phyloP scores from a whole-genome alignment of 306 rosid genomes.

The Cucumis cinereus region DNA sequence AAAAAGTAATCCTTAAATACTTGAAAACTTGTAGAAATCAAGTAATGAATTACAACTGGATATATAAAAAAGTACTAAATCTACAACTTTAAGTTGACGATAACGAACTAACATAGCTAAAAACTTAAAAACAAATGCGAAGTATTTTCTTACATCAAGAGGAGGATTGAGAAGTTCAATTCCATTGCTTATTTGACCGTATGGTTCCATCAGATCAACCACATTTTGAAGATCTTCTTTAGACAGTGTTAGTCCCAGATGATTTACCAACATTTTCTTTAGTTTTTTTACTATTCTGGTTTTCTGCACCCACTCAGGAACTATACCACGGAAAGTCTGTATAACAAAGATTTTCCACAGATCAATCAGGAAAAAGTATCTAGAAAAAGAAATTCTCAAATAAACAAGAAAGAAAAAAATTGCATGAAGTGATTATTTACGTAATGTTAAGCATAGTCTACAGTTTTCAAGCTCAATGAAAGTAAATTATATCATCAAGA shows the following conservation, averaged over 20 bases:
- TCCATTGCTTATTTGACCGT: constrained; percentile 96
- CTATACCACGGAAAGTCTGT: constrained; percentile 67
- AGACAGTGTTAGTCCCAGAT: constrained; percentile 71
- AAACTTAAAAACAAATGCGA: not conserved
- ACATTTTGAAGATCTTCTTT: constrained; percentile 69
- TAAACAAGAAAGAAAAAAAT: not conserved
- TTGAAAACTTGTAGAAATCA: not conserved
- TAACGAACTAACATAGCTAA: not conserved
- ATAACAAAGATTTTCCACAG: constrained; percentile 15
- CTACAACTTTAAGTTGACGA: not conserved
- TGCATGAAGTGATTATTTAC: not conserved
- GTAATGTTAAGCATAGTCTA: not conserved
- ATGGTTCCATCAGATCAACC: constrained; percentile 95
- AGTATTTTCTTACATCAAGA: constrained; percentile 54
- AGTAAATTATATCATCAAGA: not conserved
- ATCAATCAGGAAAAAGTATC: constrained; percentile 10
- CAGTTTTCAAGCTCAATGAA: not conserved
- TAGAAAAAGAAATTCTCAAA: constrained; percentile 5
- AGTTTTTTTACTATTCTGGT: constrained; percentile 39
- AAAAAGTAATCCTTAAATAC: not conserved
- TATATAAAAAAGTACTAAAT: not conserved
- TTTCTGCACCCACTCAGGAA: constrained; percentile 53
- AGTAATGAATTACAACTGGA: not conserved
- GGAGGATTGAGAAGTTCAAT: constrained; percentile 89
- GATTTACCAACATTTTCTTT: constrained; percentile 58